A percentile compares a stretch with the other conserved stretches of the same genome.
Evolutionary conservation across 139 green algal species (phyloP).

Genomic region (Yamagishiella unicocca): DNA sequence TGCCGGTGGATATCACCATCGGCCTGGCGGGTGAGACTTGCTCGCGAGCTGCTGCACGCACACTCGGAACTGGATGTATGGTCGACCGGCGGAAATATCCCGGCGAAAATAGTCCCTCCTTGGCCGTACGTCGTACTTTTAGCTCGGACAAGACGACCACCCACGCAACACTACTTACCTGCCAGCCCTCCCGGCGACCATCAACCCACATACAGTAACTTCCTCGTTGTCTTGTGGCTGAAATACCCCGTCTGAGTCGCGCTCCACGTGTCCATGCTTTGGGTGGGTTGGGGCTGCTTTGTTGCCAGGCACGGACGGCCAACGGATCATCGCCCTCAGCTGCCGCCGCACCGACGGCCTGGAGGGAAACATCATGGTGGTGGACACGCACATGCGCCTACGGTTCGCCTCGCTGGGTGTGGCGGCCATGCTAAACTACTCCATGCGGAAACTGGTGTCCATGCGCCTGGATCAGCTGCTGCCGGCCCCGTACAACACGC

Average conservation of each 20-base stretch:
- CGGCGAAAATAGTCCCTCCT: no score
- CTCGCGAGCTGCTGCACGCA: not conserved
- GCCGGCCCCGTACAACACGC: conserved; percentile 49
- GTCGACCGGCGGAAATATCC: no score
- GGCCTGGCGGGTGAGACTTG: conserved; percentile 20
- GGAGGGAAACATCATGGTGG: conserved; percentile 47
- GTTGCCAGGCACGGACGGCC: conserved; percentile 44
- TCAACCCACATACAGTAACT: no score
- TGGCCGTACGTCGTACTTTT: no score
- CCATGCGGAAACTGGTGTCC: conserved; percentile 8
- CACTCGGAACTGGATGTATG: no score
- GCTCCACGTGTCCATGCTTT: no score
- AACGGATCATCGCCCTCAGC: conserved; percentile 49
- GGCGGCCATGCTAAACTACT: conserved; percentile 44
- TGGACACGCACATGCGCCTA: conserved; percentile 47
- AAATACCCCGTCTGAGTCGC: no score
- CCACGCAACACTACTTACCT: no score
- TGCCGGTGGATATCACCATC: conserved; percentile 8
- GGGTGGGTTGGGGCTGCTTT: no score
- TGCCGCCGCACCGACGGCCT: conserved; percentile 40
- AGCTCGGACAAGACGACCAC: no score
- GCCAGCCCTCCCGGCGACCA: no score
- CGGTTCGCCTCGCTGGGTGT: conserved; percentile 51
- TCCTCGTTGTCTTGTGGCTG: no score
- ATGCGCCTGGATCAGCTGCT: conserved; percentile 54